Evolutionary conservation across 2,329 filamentous ascomycete genomes (phyloP).

Genomic region (Pseudopyricularia cyperi): DNA sequence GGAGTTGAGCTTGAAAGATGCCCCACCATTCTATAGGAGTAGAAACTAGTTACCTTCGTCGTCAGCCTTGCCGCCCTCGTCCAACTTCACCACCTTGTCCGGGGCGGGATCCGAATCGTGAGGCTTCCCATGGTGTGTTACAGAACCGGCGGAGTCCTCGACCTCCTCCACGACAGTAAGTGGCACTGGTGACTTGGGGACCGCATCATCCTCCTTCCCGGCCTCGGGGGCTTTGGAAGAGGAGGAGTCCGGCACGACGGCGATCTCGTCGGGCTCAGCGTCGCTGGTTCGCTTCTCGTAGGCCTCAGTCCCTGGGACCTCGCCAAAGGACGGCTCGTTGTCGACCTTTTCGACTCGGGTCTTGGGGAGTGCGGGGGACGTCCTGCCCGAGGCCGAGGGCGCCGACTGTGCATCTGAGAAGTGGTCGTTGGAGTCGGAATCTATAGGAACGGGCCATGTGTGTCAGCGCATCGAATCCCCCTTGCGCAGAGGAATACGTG

Average conservation of each 20-base stretch:
- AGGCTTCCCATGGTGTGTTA: conserved; percentile 29
- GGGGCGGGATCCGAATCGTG: conserved; percentile 39
- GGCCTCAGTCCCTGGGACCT: conserved; percentile 48
- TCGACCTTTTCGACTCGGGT: conserved; percentile 47
- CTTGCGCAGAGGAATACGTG: background rate
- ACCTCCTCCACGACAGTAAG: conserved; percentile 41
- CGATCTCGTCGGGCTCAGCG: conserved; percentile 48
- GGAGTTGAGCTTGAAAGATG: background rate
- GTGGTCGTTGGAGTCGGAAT: conserved; percentile 54
- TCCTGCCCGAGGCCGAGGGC: conserved; percentile 24
- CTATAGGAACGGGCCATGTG: background rate
- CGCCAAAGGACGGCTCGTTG: conserved; percentile 43
- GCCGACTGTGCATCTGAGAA: conserved; percentile 54
- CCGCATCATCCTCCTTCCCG: conserved; percentile 8
- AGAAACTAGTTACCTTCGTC: conserved; percentile 6
- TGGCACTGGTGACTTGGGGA: conserved; percentile 29
- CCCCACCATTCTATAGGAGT: background rate
- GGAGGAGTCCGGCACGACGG: conserved; percentile 24
- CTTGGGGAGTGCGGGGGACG: conserved; percentile 38
- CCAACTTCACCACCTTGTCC: conserved; percentile 34
- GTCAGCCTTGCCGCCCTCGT: conserved; percentile 23
- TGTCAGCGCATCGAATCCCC: background rate
- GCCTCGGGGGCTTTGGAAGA: background rate
- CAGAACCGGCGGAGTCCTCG: conserved; percentile 27
- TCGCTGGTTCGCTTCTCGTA: conserved; percentile 42